phyloP scores from a whole-genome alignment of 768 basidiomycete genomes.

The Ramaria sp. region DNA sequence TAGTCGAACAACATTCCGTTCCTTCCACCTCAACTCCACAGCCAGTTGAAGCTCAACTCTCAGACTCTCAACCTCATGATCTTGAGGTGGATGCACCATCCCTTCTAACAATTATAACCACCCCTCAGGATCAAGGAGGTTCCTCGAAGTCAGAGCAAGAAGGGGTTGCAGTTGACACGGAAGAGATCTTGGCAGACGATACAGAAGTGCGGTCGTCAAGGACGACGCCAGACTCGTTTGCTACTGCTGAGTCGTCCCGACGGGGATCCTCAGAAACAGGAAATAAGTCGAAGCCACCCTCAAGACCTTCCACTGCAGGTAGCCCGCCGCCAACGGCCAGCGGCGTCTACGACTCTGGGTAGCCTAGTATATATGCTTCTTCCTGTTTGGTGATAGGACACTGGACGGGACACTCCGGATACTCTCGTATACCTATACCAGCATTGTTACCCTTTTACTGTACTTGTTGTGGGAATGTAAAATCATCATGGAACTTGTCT shows the following conservation, averaged over 20 bases:
- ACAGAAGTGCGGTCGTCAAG: not conserved
- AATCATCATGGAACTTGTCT: too few relatives aligned
- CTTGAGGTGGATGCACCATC: not conserved
- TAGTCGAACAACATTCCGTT: not conserved
- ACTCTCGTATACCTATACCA: constrained; percentile 1
- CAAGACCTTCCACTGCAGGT: not conserved
- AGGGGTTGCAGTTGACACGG: not conserved
- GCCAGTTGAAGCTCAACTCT: not conserved
- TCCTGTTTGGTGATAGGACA: not conserved
- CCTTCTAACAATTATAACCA: not conserved
- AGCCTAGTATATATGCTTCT: not conserved
- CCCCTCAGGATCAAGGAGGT: not conserved
- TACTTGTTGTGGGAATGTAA: not conserved
- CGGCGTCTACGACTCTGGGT: not conserved
- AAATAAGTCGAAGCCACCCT: not conserved
- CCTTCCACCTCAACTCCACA: not conserved
- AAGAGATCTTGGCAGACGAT: not conserved
- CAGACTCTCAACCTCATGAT: not conserved
- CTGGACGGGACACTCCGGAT: not conserved
- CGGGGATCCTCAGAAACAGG: not conserved
- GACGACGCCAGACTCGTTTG: constrained; percentile 1
- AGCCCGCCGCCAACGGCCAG: not conserved
- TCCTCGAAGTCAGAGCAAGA: not conserved
- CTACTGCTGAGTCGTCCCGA: not conserved
- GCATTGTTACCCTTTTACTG: not conserved